phyloP scores from a whole-genome alignment of 306 rosid species.

The Fragaria iinumae region DNA sequence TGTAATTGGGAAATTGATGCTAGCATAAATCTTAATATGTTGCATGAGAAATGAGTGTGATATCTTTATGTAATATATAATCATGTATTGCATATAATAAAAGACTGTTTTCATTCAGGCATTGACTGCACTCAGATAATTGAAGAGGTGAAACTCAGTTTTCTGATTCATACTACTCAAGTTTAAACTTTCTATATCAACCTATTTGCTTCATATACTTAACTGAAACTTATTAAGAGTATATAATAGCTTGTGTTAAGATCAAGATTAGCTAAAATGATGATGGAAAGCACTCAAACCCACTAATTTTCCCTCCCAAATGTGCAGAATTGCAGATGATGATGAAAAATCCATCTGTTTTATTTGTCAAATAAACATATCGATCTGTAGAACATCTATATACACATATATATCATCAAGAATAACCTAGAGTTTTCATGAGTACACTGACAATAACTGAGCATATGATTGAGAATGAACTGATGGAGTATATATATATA shows the following conservation, averaged over 20 bases:
- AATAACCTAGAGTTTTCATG: background rate
- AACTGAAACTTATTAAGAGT: background rate
- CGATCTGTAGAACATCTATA: background rate
- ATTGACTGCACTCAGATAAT: background rate
- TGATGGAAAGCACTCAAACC: background rate
- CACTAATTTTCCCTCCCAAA: background rate
- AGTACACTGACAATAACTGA: background rate
- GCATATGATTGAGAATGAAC: background rate
- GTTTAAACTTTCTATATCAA: background rate
- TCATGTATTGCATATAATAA: background rate
- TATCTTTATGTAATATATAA: too few species aligned
- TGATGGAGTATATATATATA: background rate
- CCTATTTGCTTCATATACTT: background rate
- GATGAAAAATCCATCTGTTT: background rate
- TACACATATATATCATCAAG: too few species aligned
- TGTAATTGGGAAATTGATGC: background rate
- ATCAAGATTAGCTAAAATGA: background rate
- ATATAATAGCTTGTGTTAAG: background rate
- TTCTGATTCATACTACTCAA: background rate
- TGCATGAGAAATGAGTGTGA: background rate
- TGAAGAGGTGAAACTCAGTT: background rate
- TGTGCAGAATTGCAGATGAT: background rate
- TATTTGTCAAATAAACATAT: background rate
- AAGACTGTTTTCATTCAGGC: background rate
- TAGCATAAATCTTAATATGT: background rate